A percentile compares a stretch with the other conserved stretches of the same genome.
phyloP scores from a whole-genome alignment of 192 early-diverging fungal genomes.

The Thamnidium elegans region DNA sequence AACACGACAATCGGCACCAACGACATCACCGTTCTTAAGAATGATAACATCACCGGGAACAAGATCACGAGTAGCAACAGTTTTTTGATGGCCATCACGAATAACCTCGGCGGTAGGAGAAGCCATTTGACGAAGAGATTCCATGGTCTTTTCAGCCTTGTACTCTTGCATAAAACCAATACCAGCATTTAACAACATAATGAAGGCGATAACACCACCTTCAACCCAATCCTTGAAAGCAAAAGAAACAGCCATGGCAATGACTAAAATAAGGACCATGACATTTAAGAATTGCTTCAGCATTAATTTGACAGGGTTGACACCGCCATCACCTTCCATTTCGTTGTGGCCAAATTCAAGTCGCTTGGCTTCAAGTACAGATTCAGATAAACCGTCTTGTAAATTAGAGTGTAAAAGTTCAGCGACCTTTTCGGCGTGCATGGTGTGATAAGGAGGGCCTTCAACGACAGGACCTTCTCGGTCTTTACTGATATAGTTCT shows the following conservation, averaged over 20 bases:
- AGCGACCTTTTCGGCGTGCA: conserved; percentile 27
- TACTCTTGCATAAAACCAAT: conserved; percentile 98
- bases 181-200: conserved; percentile 84
- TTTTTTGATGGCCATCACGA: conserved; percentile 72
- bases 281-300: conserved; percentile 64
- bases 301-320: conserved; percentile 63
- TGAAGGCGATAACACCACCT: conserved; percentile 74
- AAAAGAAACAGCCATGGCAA: conserved; percentile 62
- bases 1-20: conserved; percentile 90
- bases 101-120: conserved; percentile 89
- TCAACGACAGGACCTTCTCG: conserved; percentile 3
- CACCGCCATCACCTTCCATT: conserved; percentile 64
- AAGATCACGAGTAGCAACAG: conserved; percentile 72
- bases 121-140: conserved; percentile 83
- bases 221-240: conserved; percentile 66
- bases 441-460: conserved; percentile 37
- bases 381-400: conserved; percentile 46
- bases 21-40: conserved; percentile 90
- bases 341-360: conserved; percentile 58
- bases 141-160: conserved; percentile 92
- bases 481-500: conserved; percentile 22
- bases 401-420: conserved; percentile 26
- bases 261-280: conserved; percentile 61
- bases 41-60: conserved; percentile 92
- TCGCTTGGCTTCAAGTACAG: conserved; percentile 41